Percentiles rank a stretch among this genome's conserved stretches.
Evolutionary conservation across 2,329 filamentous ascomycete species (phyloP).

Genomic region (Claviceps quebecensis): DNA sequence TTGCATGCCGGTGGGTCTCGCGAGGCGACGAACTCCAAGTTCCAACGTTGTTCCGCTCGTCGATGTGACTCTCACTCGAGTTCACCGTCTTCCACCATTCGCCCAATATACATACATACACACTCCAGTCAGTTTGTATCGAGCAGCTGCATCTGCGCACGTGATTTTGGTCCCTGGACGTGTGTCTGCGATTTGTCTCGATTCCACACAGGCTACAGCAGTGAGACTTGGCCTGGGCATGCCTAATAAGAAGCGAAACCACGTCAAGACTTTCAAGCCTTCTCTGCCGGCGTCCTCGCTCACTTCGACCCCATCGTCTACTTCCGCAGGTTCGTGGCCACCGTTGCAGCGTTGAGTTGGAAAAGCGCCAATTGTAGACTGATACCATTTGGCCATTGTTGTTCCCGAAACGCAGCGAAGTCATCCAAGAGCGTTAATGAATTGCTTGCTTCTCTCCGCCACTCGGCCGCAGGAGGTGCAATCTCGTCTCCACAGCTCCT

Average conservation of each 20-base stretch:
- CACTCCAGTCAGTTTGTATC: not conserved
- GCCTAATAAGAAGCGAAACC: conserved; percentile 53
- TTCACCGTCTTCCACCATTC: not conserved
- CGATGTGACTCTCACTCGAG: not conserved
- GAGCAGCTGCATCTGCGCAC: not conserved
- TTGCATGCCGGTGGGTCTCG: not conserved
- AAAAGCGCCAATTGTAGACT: not conserved
- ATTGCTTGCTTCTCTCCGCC: conserved; percentile 42
- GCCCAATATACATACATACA: too few relatives aligned
- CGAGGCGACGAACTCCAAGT: not conserved
- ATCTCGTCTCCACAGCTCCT: conserved; percentile 14
- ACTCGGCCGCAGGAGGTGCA: conserved; percentile 21
- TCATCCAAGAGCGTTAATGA: conserved; percentile 39
- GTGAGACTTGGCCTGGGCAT: conserved; percentile 24
- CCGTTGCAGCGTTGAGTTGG: not conserved
- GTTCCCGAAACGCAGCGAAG: conserved; percentile 13
- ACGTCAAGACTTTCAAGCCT: conserved; percentile 43
- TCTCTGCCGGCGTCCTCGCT: conserved; percentile 36
- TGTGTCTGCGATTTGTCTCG: not conserved
- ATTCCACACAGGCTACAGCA: not conserved
- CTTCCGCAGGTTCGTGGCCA: not conserved
- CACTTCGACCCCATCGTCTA: conserved; percentile 10
- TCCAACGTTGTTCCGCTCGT: not conserved
- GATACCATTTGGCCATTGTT: not conserved
- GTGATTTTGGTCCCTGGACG: not conserved